Conservation (phyloP, 1,284 basidiomycete species). For the Trichosporon ovoides region DNA sequence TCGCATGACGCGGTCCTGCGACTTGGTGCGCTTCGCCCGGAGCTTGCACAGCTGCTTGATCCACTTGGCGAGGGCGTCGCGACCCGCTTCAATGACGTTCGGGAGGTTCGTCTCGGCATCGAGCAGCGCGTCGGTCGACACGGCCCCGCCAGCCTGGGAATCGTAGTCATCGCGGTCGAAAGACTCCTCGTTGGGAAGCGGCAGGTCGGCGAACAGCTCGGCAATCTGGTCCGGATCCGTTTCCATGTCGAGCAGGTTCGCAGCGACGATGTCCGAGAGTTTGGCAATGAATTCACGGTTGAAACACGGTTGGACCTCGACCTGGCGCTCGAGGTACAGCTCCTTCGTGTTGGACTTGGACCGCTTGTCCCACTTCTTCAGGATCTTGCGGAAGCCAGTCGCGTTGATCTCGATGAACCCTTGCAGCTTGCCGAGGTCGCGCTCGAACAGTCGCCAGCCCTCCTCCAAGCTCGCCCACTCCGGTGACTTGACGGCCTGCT, state of each 20-base stretch:
- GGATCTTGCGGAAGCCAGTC: slow-evolving; percentile 92
- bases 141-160: slow-evolving; percentile 45
- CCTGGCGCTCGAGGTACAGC: slow-evolving; percentile 90
- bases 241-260: slow-evolving; percentile 86
- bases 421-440: slow-evolving; percentile 94
- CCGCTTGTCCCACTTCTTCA: slow-evolving; percentile 99
- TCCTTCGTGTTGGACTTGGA: slow-evolving; percentile 93
- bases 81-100: slow-evolving; percentile 61
- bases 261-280: slow-evolving; percentile 87
- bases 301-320: slow-evolving; percentile 97
- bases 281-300: slow-evolving; percentile 97
- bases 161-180: slow-evolving; percentile 63
- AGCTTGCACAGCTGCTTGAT: slow-evolving; percentile 56
- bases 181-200: slow-evolving; percentile 48
- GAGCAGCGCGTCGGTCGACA: slow-evolving; percentile 62
- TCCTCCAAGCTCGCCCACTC: slow-evolving; percentile 94
- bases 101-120: slow-evolving; percentile 82
- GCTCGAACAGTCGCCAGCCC: slow-evolving; percentile 89
- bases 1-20: slow-evolving; percentile 56
- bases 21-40: slow-evolving; percentile 33
- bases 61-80: slow-evolving; percentile 61
- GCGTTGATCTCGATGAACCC: slow-evolving; percentile 98
- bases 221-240: slow-evolving; percentile 69
- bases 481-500: slow-evolving; percentile 51
- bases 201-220: slow-evolving; percentile 48